These are phyloP conservation scores for Geotrichum aggregatum DNA, from an alignment of 1,139 yeast species.

Conservation along the genomic window DNA sequence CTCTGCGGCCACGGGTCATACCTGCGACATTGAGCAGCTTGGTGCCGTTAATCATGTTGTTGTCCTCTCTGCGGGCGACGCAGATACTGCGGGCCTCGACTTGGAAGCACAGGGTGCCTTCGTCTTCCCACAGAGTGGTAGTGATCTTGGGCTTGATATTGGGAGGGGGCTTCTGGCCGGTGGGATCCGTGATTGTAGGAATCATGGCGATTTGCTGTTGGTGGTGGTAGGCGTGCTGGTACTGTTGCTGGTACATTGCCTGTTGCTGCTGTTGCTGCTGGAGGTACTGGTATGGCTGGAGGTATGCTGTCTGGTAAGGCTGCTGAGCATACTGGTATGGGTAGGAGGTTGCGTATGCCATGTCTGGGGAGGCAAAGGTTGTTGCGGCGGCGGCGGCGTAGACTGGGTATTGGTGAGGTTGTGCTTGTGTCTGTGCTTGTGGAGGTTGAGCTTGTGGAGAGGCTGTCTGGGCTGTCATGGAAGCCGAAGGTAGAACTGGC, in stretches of 20 bases:
- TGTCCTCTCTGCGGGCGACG: conserved; percentile 89
- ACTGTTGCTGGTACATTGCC: conserved; percentile 22
- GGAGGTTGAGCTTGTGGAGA: conserved; percentile 21
- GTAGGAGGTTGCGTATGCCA: conserved; percentile 3
- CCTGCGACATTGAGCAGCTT: conserved; percentile 87
- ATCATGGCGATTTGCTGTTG: conserved; percentile 22
- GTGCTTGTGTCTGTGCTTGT: conserved; percentile 19
- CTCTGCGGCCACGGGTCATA: conserved; percentile 93
- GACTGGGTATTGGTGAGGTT: not conserved
- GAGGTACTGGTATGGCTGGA: conserved; percentile 21
- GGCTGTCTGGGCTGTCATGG: conserved; percentile 14
- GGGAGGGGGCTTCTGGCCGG: conserved; percentile 56
- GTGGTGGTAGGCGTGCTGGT: conserved; percentile 21
- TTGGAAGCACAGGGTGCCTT: conserved; percentile 87
- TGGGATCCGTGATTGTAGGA: conserved; percentile 41
- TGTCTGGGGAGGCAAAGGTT: not conserved
- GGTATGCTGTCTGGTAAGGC: conserved; percentile 12
- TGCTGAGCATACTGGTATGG: conserved; percentile 15
- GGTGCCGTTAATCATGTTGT: conserved; percentile 90
- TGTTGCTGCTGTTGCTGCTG: conserved; percentile 23
- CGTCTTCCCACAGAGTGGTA: conserved; percentile 97
- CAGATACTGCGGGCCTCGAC: conserved; percentile 89
- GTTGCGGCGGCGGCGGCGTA: not conserved
- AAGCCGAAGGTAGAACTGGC: conserved; percentile 2
- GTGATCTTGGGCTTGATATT: conserved; percentile 82